Base-by-base conservation (phyloP, 805 yeast species). In the Yarrowia osloensis region DNA sequence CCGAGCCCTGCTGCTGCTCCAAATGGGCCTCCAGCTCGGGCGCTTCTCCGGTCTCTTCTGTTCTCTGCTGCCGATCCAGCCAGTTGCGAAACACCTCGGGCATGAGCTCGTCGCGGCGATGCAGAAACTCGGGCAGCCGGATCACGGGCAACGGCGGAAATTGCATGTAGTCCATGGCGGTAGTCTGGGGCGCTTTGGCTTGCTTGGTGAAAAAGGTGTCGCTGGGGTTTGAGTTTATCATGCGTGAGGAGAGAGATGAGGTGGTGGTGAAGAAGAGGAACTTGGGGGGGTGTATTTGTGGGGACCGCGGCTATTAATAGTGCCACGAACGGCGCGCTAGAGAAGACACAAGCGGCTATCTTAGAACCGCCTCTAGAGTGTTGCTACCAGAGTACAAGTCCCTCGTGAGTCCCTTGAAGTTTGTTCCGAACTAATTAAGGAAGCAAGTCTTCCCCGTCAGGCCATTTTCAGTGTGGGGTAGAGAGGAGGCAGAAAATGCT, bases 71-170 rank as follows among this genome's bases (percentile, higher is more conserved):
- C 4, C 63, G 63, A 37, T 57, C 63, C 37, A 57, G 63, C 63
- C 63, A 57, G 63, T 57, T 57, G 33, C 63, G 63, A 13, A 57
- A 40, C 15, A 57, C 63, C 63, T 39, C 63, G 37, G 63, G 63
- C 63, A 57, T 57, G n/a, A 57, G n/a, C 13, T 57, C 63, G 39
- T 57, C 63, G n/a, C 49, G 33, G 15, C 63, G 44, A 21, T 57
- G 63, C 63, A 57, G 17, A 57, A 57, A 57, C 63, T 57, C 63
- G 37, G 63, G 63, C 24, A 57, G 49, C 9, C 63, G 63, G n/a
- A 57, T 57, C 63, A 57, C 63, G 49, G 63, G 63, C 22, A 57
- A 49, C 35, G 63, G 63, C 28, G 63, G 63, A 40, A 57, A 40
- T 40, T 57, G 63, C 63, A 57, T 57, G 63, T 57, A 57, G 21